Evolutionary conservation across 345 rosid species (phyloP).

Genomic region (Lepidium aucheri): DNA sequence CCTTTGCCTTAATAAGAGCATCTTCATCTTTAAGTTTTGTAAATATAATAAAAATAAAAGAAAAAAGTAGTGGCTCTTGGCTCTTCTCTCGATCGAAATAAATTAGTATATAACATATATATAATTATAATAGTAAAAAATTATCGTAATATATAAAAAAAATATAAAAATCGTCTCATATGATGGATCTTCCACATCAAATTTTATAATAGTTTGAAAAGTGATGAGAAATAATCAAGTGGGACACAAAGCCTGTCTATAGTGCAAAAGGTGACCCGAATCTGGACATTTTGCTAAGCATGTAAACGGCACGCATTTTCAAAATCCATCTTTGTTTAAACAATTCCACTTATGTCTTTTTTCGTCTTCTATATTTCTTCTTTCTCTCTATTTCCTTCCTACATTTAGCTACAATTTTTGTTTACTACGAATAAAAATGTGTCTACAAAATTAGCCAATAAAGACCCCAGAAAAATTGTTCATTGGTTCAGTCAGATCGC

Average conservation of each 20-base stretch:
- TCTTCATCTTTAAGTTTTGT: not conserved
- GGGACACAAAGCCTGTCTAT: conserved; percentile 5
- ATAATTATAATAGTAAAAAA: too few relatives aligned
- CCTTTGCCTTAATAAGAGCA: conserved; percentile 21
- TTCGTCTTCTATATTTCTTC: not conserved
- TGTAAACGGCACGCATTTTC: conserved; percentile 15
- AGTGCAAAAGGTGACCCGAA: not conserved
- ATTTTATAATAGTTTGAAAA: not conserved
- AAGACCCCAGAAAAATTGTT: too few relatives aligned
- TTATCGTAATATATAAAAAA: not conserved
- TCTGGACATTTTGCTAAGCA: too few relatives aligned
- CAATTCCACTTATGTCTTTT: not conserved
- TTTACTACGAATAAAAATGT: too few relatives aligned
- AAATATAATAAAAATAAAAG: not conserved
- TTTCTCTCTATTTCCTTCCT: not conserved
- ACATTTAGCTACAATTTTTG: too few relatives aligned
- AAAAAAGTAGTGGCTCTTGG: not conserved
- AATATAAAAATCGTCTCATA: not conserved
- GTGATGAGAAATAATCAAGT: conserved; percentile 1
- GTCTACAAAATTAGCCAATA: too few relatives aligned
- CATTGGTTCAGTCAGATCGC: not conserved
- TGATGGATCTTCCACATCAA: not conserved
- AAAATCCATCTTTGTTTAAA: not conserved
- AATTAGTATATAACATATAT: not conserved
- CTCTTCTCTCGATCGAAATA: not conserved